A percentile compares a stretch with the other conserved stretches of the same genome.
Evolutionary conservation across 345 rosid species (phyloP).

Genomic region (Linum usitatissimum): DNA sequence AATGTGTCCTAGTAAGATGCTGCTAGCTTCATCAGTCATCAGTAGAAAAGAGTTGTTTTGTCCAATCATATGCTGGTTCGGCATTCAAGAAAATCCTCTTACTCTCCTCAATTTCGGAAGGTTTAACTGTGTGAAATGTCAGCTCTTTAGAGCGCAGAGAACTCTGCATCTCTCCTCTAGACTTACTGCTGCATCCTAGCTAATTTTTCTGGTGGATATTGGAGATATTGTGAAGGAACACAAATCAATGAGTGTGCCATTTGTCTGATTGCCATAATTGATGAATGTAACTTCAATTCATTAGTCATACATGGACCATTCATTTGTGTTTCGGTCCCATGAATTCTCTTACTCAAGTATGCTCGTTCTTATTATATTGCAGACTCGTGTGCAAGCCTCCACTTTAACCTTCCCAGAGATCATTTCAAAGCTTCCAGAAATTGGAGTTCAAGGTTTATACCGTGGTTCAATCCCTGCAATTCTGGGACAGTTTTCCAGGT

Average conservation of each 20-base stretch:
- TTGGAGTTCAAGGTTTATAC: slow-evolving; percentile 76
- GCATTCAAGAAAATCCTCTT: background rate
- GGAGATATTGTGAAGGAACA: background rate
- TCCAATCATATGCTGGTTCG: background rate
- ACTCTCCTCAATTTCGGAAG: background rate
- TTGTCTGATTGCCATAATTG: background rate
- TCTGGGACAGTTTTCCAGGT: slow-evolving; percentile 97
- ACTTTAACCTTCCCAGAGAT: slow-evolving; percentile 71
- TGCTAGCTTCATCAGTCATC: background rate
- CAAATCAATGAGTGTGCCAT: background rate
- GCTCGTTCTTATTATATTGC: slow-evolving; percentile 14
- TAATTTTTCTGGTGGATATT: background rate
- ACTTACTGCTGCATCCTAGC: background rate
- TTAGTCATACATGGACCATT: background rate
- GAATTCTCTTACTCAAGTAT: background rate
- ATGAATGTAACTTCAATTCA: background rate
- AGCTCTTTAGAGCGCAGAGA: background rate
- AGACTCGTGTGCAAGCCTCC: slow-evolving; percentile 99
- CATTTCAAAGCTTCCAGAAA: slow-evolving; percentile 79
- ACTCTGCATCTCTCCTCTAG: background rate
- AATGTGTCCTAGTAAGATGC: background rate
- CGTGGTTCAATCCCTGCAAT: slow-evolving; percentile 96
- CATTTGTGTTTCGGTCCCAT: background rate
- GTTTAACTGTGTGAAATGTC: background rate
- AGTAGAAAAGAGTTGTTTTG: background rate